Percentiles rank a stretch among this genome's conserved stretches.
Evolutionary conservation across 228 moss, liverwort and hornwort genomes (phyloP).

Genomic region (Sphagnum magellanicum): DNA sequence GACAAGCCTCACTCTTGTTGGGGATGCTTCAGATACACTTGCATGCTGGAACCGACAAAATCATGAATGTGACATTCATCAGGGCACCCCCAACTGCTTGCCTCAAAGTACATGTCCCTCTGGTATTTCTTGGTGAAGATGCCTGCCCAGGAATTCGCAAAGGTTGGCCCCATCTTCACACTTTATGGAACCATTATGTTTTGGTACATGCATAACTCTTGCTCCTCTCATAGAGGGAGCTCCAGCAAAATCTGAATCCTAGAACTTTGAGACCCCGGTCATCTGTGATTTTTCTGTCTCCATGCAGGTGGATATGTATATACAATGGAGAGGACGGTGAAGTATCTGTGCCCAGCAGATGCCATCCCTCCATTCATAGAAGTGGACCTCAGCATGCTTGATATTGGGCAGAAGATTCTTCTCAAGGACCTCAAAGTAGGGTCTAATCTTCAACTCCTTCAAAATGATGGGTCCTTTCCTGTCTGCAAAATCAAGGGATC

Average conservation of each 20-base stretch:
- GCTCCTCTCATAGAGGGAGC: neutral
- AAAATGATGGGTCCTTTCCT: slow-evolving; percentile 64
- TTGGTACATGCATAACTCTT: neutral
- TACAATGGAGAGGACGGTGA: slow-evolving; percentile 71
- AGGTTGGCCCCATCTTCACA: slow-evolving; percentile 21
- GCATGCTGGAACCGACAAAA: slow-evolving; percentile 58
- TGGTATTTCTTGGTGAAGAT: slow-evolving; percentile 89
- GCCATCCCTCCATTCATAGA: slow-evolving; percentile 74
- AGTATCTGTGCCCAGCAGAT: slow-evolving; percentile 65
- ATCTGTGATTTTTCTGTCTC: neutral
- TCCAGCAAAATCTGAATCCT: neutral
- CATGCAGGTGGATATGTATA: slow-evolving; percentile 75
- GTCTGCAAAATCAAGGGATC: slow-evolving; percentile 96
- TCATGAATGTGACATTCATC: slow-evolving; percentile 90
- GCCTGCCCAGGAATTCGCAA: slow-evolving; percentile 81
- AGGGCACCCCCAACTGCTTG: slow-evolving; percentile 49
- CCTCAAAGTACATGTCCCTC: slow-evolving; percentile 73
- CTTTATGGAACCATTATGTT: neutral
- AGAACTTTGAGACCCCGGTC: neutral
- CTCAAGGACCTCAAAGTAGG: slow-evolving; percentile 53
- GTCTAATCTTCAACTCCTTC: slow-evolving; percentile 36
- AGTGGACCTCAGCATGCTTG: slow-evolving; percentile 75
- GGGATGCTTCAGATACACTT: slow-evolving; percentile 45
- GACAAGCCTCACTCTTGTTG: no score
- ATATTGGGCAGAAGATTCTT: slow-evolving; percentile 71